These are phyloP conservation scores for Debaryomyces hansenii DNA, from an alignment of 805 yeast species.

Conservation along the genomic window DNA sequence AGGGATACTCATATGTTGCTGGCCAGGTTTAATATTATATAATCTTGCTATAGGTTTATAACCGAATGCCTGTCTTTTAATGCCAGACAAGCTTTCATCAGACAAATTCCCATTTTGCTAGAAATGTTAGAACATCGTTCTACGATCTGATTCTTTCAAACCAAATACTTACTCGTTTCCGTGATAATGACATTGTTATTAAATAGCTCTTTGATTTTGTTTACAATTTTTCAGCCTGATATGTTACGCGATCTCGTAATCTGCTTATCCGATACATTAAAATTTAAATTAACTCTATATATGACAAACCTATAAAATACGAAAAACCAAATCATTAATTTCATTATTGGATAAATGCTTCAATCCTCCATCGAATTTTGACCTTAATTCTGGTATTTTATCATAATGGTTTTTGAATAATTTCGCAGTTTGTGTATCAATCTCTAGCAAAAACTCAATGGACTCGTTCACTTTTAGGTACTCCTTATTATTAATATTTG, in stretches of 20 bases:
- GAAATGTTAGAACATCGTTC: neutral
- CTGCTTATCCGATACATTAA: neutral
- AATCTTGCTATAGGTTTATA: constrained; percentile 21
- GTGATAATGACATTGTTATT: constrained; percentile 20
- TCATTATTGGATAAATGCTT: constrained; percentile 16
- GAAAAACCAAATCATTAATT: constrained; percentile 23
- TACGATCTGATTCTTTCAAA: neutral
- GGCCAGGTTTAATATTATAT: constrained; percentile 17
- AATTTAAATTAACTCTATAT: no score
- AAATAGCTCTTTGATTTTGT: neutral
- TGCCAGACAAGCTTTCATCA: constrained; percentile 5
- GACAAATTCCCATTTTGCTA: constrained; percentile 4
- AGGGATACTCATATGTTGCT: constrained; percentile 18
- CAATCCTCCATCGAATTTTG: constrained; percentile 15
- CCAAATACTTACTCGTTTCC: constrained; percentile 25
- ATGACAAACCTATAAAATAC: constrained; percentile 19
- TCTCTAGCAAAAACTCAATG: constrained; percentile 24
- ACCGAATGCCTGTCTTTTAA: constrained; percentile 11
- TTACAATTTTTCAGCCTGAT: constrained; percentile 1
- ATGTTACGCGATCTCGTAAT: constrained; percentile 1
- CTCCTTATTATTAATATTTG: constrained; percentile 22
- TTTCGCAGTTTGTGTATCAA: constrained; percentile 23
- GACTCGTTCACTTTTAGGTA: constrained; percentile 29
- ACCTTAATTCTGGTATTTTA: constrained; percentile 17
- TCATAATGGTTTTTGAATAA: constrained; percentile 13